Evolutionary conservation across 1,139 yeast species (phyloP).

Genomic region (Blastobotrys aristatus): DNA sequence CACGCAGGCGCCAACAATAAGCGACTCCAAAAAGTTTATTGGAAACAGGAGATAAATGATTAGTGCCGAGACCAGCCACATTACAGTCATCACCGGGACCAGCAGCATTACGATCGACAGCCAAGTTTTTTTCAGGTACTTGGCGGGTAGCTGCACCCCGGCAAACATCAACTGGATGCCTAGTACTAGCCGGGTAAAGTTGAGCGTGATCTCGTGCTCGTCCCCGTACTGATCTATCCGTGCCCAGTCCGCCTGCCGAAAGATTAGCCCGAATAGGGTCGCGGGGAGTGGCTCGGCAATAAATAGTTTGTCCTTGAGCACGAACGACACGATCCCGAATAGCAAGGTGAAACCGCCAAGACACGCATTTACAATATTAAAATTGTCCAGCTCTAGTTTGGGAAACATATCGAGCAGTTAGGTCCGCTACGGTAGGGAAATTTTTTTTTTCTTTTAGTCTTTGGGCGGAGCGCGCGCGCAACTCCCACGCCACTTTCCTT

Average conservation of each 20-base stretch:
- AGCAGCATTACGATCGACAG: slow-evolving; percentile 35
- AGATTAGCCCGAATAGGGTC: slow-evolving; percentile 30
- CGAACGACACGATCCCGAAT: slow-evolving; percentile 29
- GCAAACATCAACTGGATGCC: slow-evolving; percentile 41
- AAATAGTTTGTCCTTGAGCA: slow-evolving; percentile 28
- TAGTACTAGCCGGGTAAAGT: slow-evolving; percentile 38
- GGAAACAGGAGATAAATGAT: slow-evolving; percentile 37
- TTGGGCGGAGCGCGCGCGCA: too few species aligned
- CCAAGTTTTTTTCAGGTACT: slow-evolving; percentile 35
- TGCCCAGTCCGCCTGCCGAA: slow-evolving; percentile 26
- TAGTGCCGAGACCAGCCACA: slow-evolving; percentile 40
- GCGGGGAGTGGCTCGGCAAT: slow-evolving; percentile 33
- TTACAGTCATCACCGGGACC: slow-evolving; percentile 40
- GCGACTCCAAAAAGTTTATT: slow-evolving; percentile 34
- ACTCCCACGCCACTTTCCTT: too few species aligned
- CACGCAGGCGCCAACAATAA: slow-evolving; percentile 40
- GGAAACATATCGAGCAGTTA: neutral
- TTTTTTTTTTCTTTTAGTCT: too few species aligned
- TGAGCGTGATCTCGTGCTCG: slow-evolving; percentile 29
- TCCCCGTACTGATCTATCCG: slow-evolving; percentile 25
- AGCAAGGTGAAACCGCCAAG: slow-evolving; percentile 31
- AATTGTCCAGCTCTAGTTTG: slow-evolving; percentile 16
- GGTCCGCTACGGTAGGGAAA: too few species aligned
- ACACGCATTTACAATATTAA: slow-evolving; percentile 30
- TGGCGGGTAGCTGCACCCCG: slow-evolving; percentile 41